These are phyloP conservation scores for Pholiota conissans DNA, from an alignment of 768 basidiomycete species.

Conservation along the genomic window DNA sequence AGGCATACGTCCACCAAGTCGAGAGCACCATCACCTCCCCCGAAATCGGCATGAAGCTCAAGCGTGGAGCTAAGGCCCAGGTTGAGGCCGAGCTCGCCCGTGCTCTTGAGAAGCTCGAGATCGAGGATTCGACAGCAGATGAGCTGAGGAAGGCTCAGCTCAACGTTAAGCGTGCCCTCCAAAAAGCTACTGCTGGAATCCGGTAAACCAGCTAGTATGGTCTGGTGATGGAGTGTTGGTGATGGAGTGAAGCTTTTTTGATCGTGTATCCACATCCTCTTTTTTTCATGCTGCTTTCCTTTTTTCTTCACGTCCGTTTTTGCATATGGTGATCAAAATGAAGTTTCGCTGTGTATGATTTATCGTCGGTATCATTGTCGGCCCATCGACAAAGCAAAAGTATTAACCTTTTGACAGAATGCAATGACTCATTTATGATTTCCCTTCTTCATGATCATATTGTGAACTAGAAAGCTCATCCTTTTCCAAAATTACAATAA, in stretches of 20 bases:
- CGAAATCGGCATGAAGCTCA: conserved; percentile 98
- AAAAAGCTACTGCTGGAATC: conserved; percentile 94
- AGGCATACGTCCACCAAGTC: conserved; percentile 96
- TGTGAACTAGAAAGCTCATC: too few relatives aligned
- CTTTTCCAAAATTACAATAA: conserved; percentile 10
- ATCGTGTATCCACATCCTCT: conserved; percentile 22
- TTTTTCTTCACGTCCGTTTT: conserved; percentile 20
- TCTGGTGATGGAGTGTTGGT: conserved; percentile 12
- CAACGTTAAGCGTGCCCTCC: conserved; percentile 92
- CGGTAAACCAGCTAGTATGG: conserved; percentile 49
- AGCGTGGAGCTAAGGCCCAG: conserved; percentile 92
- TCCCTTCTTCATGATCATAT: too few relatives aligned
- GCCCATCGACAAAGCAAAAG: conserved; percentile 15
- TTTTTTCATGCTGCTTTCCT: conserved; percentile 16
- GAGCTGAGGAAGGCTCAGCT: conserved; percentile 97
- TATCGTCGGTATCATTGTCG: conserved; percentile 21
- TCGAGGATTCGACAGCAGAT: conserved; percentile 91
- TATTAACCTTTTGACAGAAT: conserved; percentile 12
- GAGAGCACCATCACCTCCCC: conserved; percentile 95
- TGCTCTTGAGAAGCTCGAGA: conserved; percentile 97
- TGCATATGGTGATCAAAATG: conserved; percentile 29
- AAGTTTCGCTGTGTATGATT: conserved; percentile 24
- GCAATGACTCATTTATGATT: conserved; percentile 6
- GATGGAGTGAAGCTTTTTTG: conserved; percentile 16
- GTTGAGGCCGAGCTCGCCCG: conserved; percentile 98